Evolutionary conservation across 2,329 filamentous ascomycete genomes (phyloP), one percentile per base, ranked within the genome.

Genomic region (Fusarium buxicola): DNA sequence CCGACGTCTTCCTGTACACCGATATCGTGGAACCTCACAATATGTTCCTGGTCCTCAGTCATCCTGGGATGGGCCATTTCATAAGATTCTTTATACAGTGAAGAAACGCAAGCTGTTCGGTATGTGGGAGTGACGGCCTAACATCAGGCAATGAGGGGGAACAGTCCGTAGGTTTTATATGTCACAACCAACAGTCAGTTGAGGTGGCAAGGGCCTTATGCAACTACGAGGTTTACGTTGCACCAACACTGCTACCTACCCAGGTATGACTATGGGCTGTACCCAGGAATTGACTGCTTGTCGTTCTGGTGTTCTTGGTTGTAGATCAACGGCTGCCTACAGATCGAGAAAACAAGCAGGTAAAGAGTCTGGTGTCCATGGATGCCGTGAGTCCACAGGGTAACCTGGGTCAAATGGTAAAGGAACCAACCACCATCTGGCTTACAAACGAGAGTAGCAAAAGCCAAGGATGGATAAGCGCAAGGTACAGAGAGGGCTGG

Each of bases 121-220:
- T 31, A 13, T 25, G 43, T 34, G 43, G 43, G 30, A 32, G 30
- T 18, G 30, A 46, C 15, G 18, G 32, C 21, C 18, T 28, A 8
- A 32, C 43, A 32, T n/a, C 27, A 48, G 21, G 35, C 16, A 16
- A 24, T 10, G 38, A 30, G 16, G 34, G 27, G 34, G 27, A 12
- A 39, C 40, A 27, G 35, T 32, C 25, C 16, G 46, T 40, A 27
- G 25, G 35, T 32, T 40, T 18, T 35, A 27, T 34, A 35, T 48
- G 16, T 18, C 30, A 15, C 38, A 36, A 21, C 32, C 5, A 31
- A 27, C 12, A 30, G 45, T 12, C 15, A 18, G 45, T 27, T 34
- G 30, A 9, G 12, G 13, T 39, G 34, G n/a, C 34, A 39, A 31
- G 44, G 44, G 44, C 44, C 9, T 47, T 35, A 36, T 49, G 46